Evolutionary conservation across 106 monocot genomes (phyloP).

Genomic region (Hemerocallis citrina): DNA sequence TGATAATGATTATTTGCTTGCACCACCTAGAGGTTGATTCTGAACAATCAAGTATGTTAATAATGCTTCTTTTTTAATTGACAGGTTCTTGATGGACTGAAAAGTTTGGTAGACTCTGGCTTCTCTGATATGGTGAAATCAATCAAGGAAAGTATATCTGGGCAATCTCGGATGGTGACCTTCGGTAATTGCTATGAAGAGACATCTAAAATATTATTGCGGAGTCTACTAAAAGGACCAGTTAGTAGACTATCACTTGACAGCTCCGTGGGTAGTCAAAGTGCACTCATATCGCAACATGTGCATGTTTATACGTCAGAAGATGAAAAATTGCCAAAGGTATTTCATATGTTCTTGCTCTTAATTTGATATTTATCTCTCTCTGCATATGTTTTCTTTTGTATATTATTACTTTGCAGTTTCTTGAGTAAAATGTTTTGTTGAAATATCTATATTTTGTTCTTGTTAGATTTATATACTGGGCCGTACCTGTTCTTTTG

Average conservation of each 20-base stretch:
- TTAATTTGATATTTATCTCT: background rate
- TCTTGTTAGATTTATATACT: no score
- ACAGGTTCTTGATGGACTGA: constrained; percentile 85
- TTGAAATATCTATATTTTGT: no score
- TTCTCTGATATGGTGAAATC: constrained; percentile 39
- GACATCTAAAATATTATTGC: background rate
- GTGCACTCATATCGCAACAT: constrained; percentile 26
- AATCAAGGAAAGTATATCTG: constrained; percentile 39
- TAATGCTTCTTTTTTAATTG: background rate
- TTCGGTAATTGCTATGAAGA: constrained; percentile 30
- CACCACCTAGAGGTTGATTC: no score
- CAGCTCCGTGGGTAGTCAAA: constrained; percentile 22
- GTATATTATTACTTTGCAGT: no score
- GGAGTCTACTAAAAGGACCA: constrained; percentile 30
- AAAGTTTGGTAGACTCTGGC: constrained; percentile 23
- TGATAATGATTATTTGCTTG: no score
- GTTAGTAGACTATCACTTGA: constrained; percentile 23
- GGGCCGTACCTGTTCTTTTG: no score
- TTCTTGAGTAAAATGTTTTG: no score
- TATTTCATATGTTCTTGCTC: constrained; percentile 1
- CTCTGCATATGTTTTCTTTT: background rate
- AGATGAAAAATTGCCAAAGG: constrained; percentile 25
- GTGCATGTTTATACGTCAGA: constrained; percentile 23
- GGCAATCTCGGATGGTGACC: constrained; percentile 33
- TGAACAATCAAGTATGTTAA: no score